Evolutionary conservation across 2,329 filamentous ascomycete genomes (phyloP), one percentile per base, ranked within the genome.

Genomic region (Neoscytalidium dimidiatum): DNA sequence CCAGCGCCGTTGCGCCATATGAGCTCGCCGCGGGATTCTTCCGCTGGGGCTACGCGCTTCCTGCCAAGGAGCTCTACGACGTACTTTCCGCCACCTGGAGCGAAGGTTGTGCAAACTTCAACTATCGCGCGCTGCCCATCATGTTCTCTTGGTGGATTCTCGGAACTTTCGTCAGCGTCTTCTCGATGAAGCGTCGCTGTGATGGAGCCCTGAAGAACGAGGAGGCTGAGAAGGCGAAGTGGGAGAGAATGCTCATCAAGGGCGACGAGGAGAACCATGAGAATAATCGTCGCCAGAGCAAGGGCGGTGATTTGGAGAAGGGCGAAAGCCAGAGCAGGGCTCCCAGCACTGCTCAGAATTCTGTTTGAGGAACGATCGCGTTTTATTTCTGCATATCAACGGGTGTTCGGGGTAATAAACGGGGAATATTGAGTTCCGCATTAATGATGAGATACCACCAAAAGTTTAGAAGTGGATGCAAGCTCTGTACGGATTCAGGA

Each of bases 21-120:
- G 76, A 79, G 56, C 68, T 82, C 2, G 72, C 72, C 0, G 72
- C 80, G 0, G 74, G 64, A 0, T 81, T 81, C 60, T 81, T 77
- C 64, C 70, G 68, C 35, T 69, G 76, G 64, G 77, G 75, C 9
- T 80, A 78, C 52, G 73, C 70, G 0, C 67, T 80, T 1, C 79
- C 80, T 3, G 75, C 78, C 2, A 75, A 80, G 66, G 69, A 75
- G 31, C 66, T 76, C n/a, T 81, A 77, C 67, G 70, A 77, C 62
- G 61, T 78, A 0, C 70, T 81, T 11, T 68, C 77, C 4, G 69
- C 79, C 48, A 77, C 81, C 64, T 82, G 78, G 80, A 78, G 77
- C 1, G 66, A 73, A 4, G 79, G 81, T 0, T 82, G 78, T 62
- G 77, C 80, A 44, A 78, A 78, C 4, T 68, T 74, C 38, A 72